Conservation (phyloP, 805 yeast species). For the Hanseniaspora mollemarum region DNA sequence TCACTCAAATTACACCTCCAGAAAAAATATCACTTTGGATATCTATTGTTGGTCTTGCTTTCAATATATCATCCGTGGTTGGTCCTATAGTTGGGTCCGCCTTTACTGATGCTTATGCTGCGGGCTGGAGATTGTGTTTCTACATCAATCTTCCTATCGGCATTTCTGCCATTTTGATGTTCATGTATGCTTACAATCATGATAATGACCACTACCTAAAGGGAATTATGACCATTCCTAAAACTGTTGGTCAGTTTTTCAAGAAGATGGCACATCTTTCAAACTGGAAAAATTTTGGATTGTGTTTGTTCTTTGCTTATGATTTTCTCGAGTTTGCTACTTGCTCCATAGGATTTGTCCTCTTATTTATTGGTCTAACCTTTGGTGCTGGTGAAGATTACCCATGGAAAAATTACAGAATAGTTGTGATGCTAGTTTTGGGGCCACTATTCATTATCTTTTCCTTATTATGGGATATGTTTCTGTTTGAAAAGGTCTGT, state of each 20-base stretch:
- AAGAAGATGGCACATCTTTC: not conserved
- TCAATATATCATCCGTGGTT: conserved; percentile 40
- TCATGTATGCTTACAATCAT: conserved; percentile 18
- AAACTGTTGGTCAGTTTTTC: not conserved
- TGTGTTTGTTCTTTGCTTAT: conserved; percentile 18
- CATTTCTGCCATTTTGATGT: conserved; percentile 30
- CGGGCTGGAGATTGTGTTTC: conserved; percentile 70
- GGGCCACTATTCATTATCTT: conserved; percentile 34
- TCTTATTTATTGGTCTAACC: conserved; percentile 23
- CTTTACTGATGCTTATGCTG: conserved; percentile 37
- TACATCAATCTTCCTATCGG: conserved; percentile 60
- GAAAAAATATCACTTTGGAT: conserved; percentile 23
- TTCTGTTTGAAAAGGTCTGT: conserved; percentile 19
- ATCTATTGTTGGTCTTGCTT: conserved; percentile 27
- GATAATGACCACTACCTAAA: conserved; percentile 3
- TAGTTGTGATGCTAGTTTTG: conserved; percentile 34
- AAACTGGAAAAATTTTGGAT: not conserved
- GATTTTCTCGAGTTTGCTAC: conserved; percentile 24
- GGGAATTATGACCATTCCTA: not conserved
- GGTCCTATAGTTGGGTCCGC: conserved; percentile 65
- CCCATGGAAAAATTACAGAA: conserved; percentile 41
- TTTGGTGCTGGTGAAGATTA: conserved; percentile 50
- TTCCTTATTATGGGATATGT: conserved; percentile 39
- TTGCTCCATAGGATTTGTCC: conserved; percentile 22
- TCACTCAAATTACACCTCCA: conserved; percentile 31